phyloP scores from a whole-genome alignment of 257 asterid genomes.

The Solanum ahanhuiri region DNA sequence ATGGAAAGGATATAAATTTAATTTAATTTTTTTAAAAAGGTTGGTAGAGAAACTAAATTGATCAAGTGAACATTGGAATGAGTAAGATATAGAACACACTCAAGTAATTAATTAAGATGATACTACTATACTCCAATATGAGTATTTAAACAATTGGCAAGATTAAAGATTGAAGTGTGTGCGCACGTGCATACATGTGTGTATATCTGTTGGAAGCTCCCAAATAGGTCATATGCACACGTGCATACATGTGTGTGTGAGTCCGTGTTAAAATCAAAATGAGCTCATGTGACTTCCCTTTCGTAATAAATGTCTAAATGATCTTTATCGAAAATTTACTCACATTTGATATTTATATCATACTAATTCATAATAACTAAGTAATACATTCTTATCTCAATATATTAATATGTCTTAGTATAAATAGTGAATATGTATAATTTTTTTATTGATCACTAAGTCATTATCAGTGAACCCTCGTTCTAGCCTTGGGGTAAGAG shows the following conservation, averaged over 20 bases:
- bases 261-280: constrained; percentile 58
- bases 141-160: neutral
- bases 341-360: neutral
- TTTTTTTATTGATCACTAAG: neutral
- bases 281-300: constrained; percentile 35
- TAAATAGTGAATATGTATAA: neutral
- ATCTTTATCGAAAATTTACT: neutral
- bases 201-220: constrained; percentile 49
- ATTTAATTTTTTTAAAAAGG: neutral
- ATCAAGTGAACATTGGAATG: constrained; percentile 23
- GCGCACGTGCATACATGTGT: constrained; percentile 96
- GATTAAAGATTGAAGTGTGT: constrained; percentile 57
- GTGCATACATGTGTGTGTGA: constrained; percentile 94
- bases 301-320: neutral
- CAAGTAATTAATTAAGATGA: constrained; percentile 7
- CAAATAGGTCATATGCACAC: constrained; percentile 59
- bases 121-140: neutral
- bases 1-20: neutral
- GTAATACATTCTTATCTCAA: neutral
- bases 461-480: too few species aligned
- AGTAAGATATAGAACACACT: constrained; percentile 10
- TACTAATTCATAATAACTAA: neutral
- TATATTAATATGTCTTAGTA: neutral
- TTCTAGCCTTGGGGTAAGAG: neutral
- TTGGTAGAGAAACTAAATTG: neutral